Evolutionary conservation across 2,329 filamentous ascomycete species (phyloP).

Genomic region (Sclerotinia borealis): DNA sequence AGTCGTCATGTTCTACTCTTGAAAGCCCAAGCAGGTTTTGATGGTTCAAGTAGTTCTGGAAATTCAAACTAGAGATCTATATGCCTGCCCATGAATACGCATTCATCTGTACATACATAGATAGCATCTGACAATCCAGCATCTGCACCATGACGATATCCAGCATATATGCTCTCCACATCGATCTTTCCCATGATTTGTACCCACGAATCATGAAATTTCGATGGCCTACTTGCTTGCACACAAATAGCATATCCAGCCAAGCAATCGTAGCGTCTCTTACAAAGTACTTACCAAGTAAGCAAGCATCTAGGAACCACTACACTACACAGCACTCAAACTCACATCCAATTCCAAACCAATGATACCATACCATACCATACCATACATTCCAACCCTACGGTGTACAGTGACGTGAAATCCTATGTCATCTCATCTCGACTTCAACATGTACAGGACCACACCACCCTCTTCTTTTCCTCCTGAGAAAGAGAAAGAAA

Average conservation of each 20-base stretch:
- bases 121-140: background rate
- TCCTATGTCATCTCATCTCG: background rate
- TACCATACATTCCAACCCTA: background rate
- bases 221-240: background rate
- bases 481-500: background rate
- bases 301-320: background rate
- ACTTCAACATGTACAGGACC: background rate
- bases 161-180: background rate
- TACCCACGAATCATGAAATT: background rate
- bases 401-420: background rate
- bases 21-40: background rate
- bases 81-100: background rate
- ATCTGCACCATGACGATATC: background rate
- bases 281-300: background rate
- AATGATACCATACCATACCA: too few species aligned
- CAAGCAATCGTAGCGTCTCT: background rate
- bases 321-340: background rate
- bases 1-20: background rate
- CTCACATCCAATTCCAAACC: background rate
- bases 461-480: background rate
- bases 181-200: background rate
- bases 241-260: background rate
- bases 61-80: background rate
- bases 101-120: background rate
- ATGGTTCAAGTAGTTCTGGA: background rate